phyloP scores from a whole-genome alignment of 1,139 yeast genomes.

The Magnusiomyces tetraspermus region DNA sequence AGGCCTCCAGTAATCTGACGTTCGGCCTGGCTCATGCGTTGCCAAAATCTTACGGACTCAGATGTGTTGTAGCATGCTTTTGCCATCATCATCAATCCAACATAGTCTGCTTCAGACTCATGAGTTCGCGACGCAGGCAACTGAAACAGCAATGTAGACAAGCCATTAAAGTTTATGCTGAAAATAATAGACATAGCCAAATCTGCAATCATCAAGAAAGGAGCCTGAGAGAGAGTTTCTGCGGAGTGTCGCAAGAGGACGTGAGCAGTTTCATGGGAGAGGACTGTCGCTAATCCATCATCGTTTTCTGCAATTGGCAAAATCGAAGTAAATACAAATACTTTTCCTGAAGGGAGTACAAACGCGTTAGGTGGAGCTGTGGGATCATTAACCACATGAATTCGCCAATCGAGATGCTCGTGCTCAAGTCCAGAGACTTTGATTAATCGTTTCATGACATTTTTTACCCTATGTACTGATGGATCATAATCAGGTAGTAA shows the following conservation, averaged over 20 bases:
- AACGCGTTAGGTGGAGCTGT: conserved; percentile 83
- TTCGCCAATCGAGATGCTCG: conserved; percentile 55
- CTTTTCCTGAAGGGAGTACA: conserved; percentile 92
- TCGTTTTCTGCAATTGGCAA: conserved; percentile 70
- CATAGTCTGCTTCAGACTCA: conserved; percentile 95
- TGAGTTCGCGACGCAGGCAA: conserved; percentile 84
- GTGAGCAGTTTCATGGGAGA: conserved; percentile 89
- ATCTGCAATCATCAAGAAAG: conserved; percentile 44
- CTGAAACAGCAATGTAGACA: conserved; percentile 52
- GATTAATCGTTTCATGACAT: conserved; percentile 56
- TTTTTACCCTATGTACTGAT: conserved; percentile 43
- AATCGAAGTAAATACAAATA: conserved; percentile 76
- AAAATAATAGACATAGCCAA: conserved; percentile 39
- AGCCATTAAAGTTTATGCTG: conserved; percentile 31
- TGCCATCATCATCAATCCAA: conserved; percentile 87
- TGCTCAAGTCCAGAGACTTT: conserved; percentile 31
- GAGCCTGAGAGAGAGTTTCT: conserved; percentile 50
- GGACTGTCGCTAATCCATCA: conserved; percentile 87
- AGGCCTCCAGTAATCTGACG: conserved; percentile 22
- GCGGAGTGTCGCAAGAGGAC: conserved; percentile 87
- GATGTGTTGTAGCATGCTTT: conserved; percentile 74
- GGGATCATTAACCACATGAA: conserved; percentile 70
- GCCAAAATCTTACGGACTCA: conserved; percentile 72
- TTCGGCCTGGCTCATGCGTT: conserved; percentile 64
- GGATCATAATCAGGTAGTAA: conserved; percentile 36